These are phyloP conservation scores for Byssothecium circinans DNA, from an alignment of 2,329 filamentous ascomycete genomes.

Conservation along the genomic window DNA sequence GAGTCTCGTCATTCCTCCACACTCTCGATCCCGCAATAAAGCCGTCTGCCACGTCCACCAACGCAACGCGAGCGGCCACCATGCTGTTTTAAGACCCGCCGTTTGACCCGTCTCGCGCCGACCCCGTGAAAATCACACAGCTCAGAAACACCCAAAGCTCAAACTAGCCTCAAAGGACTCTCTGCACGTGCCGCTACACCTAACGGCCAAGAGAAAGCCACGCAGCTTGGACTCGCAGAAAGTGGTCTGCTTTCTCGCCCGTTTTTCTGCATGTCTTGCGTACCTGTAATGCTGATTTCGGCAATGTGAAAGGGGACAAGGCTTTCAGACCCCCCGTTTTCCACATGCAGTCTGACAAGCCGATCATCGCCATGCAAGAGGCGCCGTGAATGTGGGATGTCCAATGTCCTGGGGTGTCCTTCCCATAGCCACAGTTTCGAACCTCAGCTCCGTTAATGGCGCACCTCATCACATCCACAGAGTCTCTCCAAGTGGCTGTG, in stretches of 20 bases:
- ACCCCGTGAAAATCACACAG: constrained; percentile 34
- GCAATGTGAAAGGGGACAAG: background rate
- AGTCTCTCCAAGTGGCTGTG: constrained; percentile 1
- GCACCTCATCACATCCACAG: too few species aligned
- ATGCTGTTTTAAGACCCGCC: constrained; percentile 24
- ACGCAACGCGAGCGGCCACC: background rate
- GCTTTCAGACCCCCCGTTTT: too few species aligned
- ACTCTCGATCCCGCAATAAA: constrained; percentile 21
- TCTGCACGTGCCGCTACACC: constrained; percentile 27
- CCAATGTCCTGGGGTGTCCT: too few species aligned
- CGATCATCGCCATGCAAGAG: too few species aligned
- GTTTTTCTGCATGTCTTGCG: constrained; percentile 1
- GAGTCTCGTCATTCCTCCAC: constrained; percentile 16
- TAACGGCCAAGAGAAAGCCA: too few species aligned
- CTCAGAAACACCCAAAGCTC: constrained; percentile 29
- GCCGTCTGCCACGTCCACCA: constrained; percentile 14
- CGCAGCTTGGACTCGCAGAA: constrained; percentile 6
- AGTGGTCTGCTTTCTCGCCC: constrained; percentile 21
- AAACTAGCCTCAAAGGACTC: constrained; percentile 15
- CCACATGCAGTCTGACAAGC: too few species aligned
- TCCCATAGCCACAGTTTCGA: constrained; percentile 64
- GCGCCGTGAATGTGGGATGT: too few species aligned
- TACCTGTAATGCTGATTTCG: constrained; percentile 7
- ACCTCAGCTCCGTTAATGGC: constrained; percentile 60
- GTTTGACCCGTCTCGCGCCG: constrained; percentile 20